Percentiles rank a stretch among this genome's conserved stretches.
Conservation (phyloP, 495 filamentous ascomycete species). For the Rhizodiscina lignyota region DNA sequence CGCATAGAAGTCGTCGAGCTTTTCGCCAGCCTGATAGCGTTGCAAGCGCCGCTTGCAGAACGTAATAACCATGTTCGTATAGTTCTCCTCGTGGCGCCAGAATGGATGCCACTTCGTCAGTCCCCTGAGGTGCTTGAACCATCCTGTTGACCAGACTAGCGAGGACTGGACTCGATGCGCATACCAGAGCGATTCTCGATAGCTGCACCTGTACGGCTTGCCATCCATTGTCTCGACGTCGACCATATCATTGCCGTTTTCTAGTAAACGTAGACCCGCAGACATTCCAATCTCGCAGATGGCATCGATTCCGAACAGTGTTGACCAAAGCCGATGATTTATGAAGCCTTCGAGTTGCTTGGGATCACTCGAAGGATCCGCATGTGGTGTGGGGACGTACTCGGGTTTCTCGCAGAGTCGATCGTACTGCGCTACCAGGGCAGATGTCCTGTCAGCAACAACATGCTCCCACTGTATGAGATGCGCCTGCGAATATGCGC, state of each 20-base stretch:
- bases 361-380: too few species aligned
- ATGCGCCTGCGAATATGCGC: conserved; percentile 5
- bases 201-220: conserved; percentile 21
- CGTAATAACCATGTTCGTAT: not conserved
- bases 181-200: conserved; percentile 29
- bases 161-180: conserved; percentile 26
- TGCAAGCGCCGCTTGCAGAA: not conserved
- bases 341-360: conserved; percentile 8
- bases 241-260: conserved; percentile 28
- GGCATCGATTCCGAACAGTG: conserved; percentile 12
- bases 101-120: conserved; percentile 11
- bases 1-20: conserved; percentile 39
- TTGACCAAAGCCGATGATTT: conserved; percentile 7
- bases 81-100: conserved; percentile 4
- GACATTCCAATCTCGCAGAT: conserved; percentile 36
- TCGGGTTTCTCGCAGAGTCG: conserved; percentile 8
- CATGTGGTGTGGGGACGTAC: too few species aligned
- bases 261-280: conserved; percentile 33
- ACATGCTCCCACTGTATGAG: conserved; percentile 7
- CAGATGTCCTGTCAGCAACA: conserved; percentile 4
- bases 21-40: conserved; percentile 30
- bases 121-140: conserved; percentile 20
- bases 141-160: conserved; percentile 31
- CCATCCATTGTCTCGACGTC: conserved; percentile 26
- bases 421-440: conserved; percentile 11